Evolutionary conservation across 2,329 filamentous ascomycete genomes (phyloP).

Genomic region (Dactylella cylindrospora): DNA sequence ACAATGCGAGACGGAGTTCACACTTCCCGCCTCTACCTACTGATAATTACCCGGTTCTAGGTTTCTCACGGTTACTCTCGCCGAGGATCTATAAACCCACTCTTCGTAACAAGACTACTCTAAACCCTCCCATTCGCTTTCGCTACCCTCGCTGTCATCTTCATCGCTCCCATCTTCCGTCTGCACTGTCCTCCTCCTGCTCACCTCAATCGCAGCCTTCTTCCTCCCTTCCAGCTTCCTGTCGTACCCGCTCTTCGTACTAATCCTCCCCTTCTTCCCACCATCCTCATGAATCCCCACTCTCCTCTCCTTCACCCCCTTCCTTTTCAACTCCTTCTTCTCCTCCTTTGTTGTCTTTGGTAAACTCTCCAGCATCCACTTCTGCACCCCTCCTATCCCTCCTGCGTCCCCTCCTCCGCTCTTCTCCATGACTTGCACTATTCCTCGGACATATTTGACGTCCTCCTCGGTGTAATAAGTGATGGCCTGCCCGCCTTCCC

Average conservation of each 20-base stretch:
- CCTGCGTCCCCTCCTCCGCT: conserved; percentile 56
- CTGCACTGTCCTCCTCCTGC: conserved; percentile 57
- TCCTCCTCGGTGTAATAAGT: conserved; percentile 97
- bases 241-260: conserved; percentile 77
- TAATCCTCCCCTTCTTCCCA: conserved; percentile 66
- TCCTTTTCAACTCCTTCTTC: conserved; percentile 73
- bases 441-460: conserved; percentile 81
- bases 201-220: conserved; percentile 64
- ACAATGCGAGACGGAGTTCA: too few relatives aligned
- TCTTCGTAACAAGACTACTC: too few relatives aligned
- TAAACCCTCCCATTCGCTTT: conserved; percentile 34
- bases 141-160: conserved; percentile 5
- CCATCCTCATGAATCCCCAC: conserved; percentile 31
- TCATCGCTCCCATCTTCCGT: background rate
- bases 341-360: conserved; percentile 81
- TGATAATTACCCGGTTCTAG: too few relatives aligned
- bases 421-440: conserved; percentile 92
- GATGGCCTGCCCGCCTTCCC: conserved; percentile 82
- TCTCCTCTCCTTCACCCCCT: conserved; percentile 50
- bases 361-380: conserved; percentile 85
- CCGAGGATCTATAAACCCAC: too few relatives aligned
- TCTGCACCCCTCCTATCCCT: conserved; percentile 61
- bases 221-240: conserved; percentile 68
- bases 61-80: too few relatives aligned
- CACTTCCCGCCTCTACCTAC: too few relatives aligned